Evolutionary conservation across 306 rosid genomes (phyloP).

Genomic region (cucumber (Cucumis sativus)): Cucumber_9930_V3 NC_026659.2:20810001-20810500

Average conservation of each 20-base stretch:
- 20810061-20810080: neutral
- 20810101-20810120: neutral
- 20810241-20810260: rapidly evolving
- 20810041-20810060: neutral
- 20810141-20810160: neutral
- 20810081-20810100: neutral
- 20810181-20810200: too few relatives aligned
- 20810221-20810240: too few relatives aligned
- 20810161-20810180: neutral
- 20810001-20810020: constrained; percentile 1
- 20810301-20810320: constrained; percentile 41
- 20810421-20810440: too few relatives aligned
- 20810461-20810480: too few relatives aligned
- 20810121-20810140: neutral
- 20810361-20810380: too few relatives aligned
- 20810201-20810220: too few relatives aligned
- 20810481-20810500: too few relatives aligned
- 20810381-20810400: too few relatives aligned
- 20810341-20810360: too few relatives aligned
- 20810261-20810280: constrained; percentile 58
- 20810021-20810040: constrained; percentile 15
- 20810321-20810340: constrained; percentile 2
- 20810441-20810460: too few relatives aligned
- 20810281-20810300: constrained; percentile 96
- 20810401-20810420: too few relatives aligned